Evolutionary conservation across 2,329 filamentous ascomycete genomes (phyloP).

Genomic region (Clonostachys rosea): DNA sequence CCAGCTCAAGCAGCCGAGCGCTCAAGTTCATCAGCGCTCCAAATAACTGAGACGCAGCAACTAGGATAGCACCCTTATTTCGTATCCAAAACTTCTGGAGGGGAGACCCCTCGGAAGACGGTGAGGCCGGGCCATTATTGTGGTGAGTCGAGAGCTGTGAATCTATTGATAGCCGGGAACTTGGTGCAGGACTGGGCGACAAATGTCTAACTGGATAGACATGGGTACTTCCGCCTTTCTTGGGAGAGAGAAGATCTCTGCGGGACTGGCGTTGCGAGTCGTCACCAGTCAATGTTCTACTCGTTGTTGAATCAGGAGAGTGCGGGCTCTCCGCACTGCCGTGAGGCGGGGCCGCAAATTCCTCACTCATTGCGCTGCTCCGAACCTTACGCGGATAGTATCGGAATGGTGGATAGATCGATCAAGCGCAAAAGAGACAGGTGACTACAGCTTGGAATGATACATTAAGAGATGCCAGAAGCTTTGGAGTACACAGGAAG

Average conservation of each 20-base stretch:
- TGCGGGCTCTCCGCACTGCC: not conserved
- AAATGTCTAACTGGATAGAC: conserved; percentile 3
- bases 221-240: not conserved
- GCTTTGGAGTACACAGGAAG: no score
- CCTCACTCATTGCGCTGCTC: not conserved
- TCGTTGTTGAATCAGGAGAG: not conserved
- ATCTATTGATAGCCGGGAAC: conserved; percentile 6
- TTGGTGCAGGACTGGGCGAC: conserved; percentile 12
- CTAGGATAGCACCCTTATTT: conserved; percentile 70
- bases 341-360: conserved; percentile 1
- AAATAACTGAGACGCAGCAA: conserved; percentile 75
- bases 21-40: conserved; percentile 82
- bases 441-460: no score
- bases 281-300: not conserved
- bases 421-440: no score
- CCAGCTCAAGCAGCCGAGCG: conserved; percentile 69
- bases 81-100: conserved; percentile 45
- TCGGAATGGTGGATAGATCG: no score
- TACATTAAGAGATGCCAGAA: no score
- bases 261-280: not conserved
- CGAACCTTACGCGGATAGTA: no score
- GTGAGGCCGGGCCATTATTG: not conserved
- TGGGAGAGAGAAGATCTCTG: not conserved
- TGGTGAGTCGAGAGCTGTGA: not conserved
- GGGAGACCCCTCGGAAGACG: conserved; percentile 9